Evolutionary conservation across 2,329 filamentous ascomycete genomes (phyloP), one percentile per base, ranked within the genome.

Genomic region (Apiospora arundinis): DNA sequence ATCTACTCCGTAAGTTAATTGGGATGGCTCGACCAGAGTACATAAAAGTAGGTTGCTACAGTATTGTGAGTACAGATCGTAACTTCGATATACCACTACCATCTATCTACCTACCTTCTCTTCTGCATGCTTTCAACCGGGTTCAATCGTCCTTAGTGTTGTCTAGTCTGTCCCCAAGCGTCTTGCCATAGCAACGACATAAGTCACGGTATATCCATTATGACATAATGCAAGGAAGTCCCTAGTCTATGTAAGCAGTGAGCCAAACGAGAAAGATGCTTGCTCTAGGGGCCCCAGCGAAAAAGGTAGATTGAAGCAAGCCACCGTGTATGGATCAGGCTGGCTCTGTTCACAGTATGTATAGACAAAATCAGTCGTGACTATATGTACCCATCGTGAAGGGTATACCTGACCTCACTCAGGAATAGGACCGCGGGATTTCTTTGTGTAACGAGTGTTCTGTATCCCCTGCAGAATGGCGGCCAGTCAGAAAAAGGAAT

Each of bases 401-500:
- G 12, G 14, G n/a, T 18, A 18, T 40, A 4, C 21, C 28, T n/a
- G 52, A 60, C 40, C 40, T 14, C 32, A 6, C 32, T 32, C 6
- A 63, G 37, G 18, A 37, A 60, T 60, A 60, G 16, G 52, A 63
- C 32, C 52, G 52, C 52, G 52, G 52, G 52, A 40, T 60, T 37
- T 37, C 18, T 40, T 63, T 40, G 32, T 63, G 56, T 63, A 63
- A 63, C 56, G 12, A 11, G 8, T 40, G n/a, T 63, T 48, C 11
- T 16, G 42, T 16, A 16, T 45, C 4, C 56, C 56, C 56, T 37
- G 56, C 32, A 63, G 40, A 16, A 40, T 5, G 21, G 32, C 28
- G 56, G 21, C 56, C 56, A 63, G 56, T 63, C 32, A 63, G 56
- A n/a, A 63, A 40, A 63, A 40, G 56, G 56, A 63, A 63, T 63